Conservation (phyloP, 1,284 basidiomycete genomes). For the Ceratobasidium sp. region DNA sequence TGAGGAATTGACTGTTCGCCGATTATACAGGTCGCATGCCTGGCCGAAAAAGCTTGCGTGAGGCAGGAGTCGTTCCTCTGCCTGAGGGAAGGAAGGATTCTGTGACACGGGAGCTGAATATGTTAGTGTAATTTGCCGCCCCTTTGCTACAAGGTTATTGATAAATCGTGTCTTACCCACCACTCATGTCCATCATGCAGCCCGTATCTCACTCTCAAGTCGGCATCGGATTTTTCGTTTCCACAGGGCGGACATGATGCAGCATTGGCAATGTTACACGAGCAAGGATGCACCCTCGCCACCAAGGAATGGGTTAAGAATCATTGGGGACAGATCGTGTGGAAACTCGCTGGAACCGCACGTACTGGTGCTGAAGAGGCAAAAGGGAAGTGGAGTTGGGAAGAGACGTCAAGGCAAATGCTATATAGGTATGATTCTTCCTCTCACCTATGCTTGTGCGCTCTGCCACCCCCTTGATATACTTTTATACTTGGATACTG, state of each 20-base stretch:
- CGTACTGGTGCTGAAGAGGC: conserved; percentile 76
- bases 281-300: conserved; percentile 70
- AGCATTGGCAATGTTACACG: conserved; percentile 67
- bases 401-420: conserved; percentile 83
- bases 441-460: not conserved
- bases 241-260: conserved; percentile 63
- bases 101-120: not conserved
- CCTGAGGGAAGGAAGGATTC: not conserved
- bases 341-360: conserved; percentile 92
- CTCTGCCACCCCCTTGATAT: not conserved
- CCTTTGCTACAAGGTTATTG: too few species aligned
- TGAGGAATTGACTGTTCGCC: not conserved
- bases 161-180: too few species aligned
- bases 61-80: conserved; percentile 26
- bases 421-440: conserved; percentile 76
- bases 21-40: not conserved
- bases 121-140: conserved; percentile 19
- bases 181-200: conserved; percentile 44
- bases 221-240: conserved; percentile 44
- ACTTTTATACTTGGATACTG: not conserved
- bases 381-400: conserved; percentile 78
- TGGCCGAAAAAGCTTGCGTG: conserved; percentile 24
- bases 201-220: conserved; percentile 43
- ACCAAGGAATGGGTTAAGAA: conserved; percentile 88
- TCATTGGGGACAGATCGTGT: conserved; percentile 90